Percentiles rank a stretch among this genome's conserved stretches.
phyloP scores from a whole-genome alignment of 345 rosid species.

The Boechera stricta region DNA sequence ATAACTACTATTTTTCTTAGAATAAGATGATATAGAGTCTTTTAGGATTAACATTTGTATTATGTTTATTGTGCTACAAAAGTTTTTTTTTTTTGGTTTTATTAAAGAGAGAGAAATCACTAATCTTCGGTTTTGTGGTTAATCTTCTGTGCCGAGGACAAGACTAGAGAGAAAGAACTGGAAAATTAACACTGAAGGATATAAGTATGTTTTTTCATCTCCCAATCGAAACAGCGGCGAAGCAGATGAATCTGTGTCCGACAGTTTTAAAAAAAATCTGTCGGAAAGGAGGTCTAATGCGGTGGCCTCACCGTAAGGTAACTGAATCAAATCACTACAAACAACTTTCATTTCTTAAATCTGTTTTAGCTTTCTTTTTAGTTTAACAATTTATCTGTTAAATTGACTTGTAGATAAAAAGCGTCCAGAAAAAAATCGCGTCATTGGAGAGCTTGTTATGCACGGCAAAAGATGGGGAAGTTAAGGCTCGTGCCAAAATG shows the following conservation, averaged over 20 bases:
- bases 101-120: neutral
- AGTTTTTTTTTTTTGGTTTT: neutral
- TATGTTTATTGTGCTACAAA: neutral
- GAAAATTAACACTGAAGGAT: slow-evolving; percentile 21
- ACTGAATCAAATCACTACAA: neutral
- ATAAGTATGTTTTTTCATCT: neutral
- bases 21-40: neutral
- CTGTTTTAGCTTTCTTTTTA: neutral
- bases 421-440: neutral
- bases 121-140: slow-evolving; percentile 26
- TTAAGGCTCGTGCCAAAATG: neutral
- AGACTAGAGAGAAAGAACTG: slow-evolving; percentile 36
- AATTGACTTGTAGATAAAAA: slow-evolving; percentile 18
- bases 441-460: neutral
- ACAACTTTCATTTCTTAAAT: neutral
- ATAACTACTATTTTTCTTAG: neutral
- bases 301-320: slow-evolving; percentile 39
- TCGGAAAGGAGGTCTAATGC: neutral
- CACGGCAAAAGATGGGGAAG: neutral
- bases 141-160: slow-evolving; percentile 24
- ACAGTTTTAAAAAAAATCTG: slow-evolving; percentile 37
- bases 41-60: neutral
- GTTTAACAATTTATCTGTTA: neutral
- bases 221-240: slow-evolving; percentile 33
- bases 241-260: slow-evolving; percentile 1